phyloP scores from a whole-genome alignment of 108 stramenopile genomes.

The Cylindrotheca fusiformis region DNA sequence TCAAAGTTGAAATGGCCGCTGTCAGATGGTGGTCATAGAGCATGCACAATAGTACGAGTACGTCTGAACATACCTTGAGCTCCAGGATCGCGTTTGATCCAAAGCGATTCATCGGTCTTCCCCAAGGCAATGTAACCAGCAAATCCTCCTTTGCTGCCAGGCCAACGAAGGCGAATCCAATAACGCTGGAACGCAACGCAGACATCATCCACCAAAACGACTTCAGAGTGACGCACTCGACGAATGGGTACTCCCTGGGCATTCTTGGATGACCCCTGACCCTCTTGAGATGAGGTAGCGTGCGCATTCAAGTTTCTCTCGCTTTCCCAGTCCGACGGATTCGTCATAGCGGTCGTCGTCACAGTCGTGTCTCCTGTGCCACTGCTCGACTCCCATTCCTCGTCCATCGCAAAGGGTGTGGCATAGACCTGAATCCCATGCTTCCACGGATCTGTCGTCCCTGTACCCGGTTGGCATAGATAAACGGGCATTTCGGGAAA shows the following conservation, averaged over 20 bases:
- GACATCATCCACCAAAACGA: slow-evolving; percentile 77
- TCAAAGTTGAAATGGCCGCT: no score
- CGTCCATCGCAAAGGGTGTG: slow-evolving; percentile 53
- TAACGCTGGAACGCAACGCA: slow-evolving; percentile 50
- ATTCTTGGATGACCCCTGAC: background rate
- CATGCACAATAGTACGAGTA: no score
- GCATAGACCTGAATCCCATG: slow-evolving; percentile 77
- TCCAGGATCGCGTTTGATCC: background rate
- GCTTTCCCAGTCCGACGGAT: background rate
- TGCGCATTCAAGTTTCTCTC: background rate
- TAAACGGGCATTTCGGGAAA: slow-evolving; percentile 75
- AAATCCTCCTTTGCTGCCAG: slow-evolving; percentile 73
- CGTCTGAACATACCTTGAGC: no score
- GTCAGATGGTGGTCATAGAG: no score
- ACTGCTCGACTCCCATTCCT: background rate
- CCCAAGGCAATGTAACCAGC: slow-evolving; percentile 81
- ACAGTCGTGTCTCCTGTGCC: background rate
- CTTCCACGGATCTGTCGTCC: slow-evolving; percentile 71
- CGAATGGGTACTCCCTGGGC: slow-evolving; percentile 59
- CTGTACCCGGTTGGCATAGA: slow-evolving; percentile 65
- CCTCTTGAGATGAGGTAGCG: background rate
- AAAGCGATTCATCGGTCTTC: slow-evolving; percentile 10
- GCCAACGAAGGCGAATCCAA: slow-evolving; percentile 85
- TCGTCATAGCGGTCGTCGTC: background rate
- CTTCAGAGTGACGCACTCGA: slow-evolving; percentile 77